Evolutionary conservation across 306 rosid species (phyloP), one percentile per base, ranked within the genome.

Genomic region (Arachis stenosperma): DNA sequence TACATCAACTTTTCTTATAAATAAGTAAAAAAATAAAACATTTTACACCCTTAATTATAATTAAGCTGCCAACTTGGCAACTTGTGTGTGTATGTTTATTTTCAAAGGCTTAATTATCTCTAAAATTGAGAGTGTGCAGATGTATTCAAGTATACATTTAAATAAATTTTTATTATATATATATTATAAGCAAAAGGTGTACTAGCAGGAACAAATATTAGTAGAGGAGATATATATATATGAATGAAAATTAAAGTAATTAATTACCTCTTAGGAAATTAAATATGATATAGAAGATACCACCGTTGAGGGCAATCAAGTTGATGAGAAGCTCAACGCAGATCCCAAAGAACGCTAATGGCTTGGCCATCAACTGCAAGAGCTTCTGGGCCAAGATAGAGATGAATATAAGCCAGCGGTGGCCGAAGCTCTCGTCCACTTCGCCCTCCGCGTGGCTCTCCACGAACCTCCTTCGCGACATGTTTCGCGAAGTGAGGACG

Each of bases 301-400:
- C 81, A 17, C 77, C 67, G 51, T 83, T 83, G 65, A 43, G n/a
- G 27, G 78, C 33, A 5, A 79, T 6, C 1, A 86, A 55, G 58
- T 87, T 87, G 41, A 85, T 55, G 5, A 47, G 77, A 17, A 39
- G 29, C 75, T 88, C 88, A 39, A 63, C 0, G 3, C 17, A 3
- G 3, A 65, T 70, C 1, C 92, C 88, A 33, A 85, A 30, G 9
- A 42, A 7, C 2, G 69, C 8, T 2, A 87, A 40, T 7, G 67
- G 83, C 56, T 48, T 81, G 7, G 80, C 65, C 27, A 75, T 43
- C 30, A 73, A 65, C 17, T 42, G 80, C 48, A 88, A 62, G 73
- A 83, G 0, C 65, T 85, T 88, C 56, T 85, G 89, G 3, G 65
- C 69, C 74, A 79, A 43, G 6, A 85, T 51, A 43, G 92, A 88